phyloP scores from a whole-genome alignment of 768 basidiomycete genomes.

The Suillus occidentalis region DNA sequence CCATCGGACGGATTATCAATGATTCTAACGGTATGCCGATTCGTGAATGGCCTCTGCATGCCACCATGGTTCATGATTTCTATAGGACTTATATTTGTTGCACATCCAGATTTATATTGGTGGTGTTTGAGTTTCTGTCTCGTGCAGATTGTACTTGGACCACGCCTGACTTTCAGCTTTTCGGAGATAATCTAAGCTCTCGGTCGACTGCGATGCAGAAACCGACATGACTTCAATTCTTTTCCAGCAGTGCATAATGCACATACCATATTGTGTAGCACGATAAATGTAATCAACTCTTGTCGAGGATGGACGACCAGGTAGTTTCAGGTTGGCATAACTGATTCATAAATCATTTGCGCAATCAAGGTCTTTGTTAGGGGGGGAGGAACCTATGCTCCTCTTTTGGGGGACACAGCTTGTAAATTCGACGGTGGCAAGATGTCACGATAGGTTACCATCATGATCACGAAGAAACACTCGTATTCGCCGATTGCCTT shows the following conservation, averaged over 20 bases:
- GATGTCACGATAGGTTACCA: neutral
- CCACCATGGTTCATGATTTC: neutral
- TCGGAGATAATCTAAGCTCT: no score
- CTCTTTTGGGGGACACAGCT: neutral
- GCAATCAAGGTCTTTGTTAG: neutral
- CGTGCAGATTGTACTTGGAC: neutral
- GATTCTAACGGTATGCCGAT: neutral
- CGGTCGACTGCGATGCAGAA: neutral
- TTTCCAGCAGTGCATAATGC: neutral
- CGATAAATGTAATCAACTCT: neutral
- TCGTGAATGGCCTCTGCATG: neutral
- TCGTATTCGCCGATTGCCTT: neutral
- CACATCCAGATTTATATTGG: neutral
- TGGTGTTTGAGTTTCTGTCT: neutral
- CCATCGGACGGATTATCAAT: neutral
- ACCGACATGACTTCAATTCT: neutral
- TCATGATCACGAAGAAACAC: neutral
- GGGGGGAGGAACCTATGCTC: no score
- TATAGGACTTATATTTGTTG: neutral
- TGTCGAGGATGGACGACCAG: neutral
- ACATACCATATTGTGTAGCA: neutral
- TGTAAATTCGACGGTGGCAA: neutral
- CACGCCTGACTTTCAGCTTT: neutral
- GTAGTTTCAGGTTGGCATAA: neutral
- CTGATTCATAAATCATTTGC: neutral